Evolutionary conservation across 106 monocot genomes (phyloP).

Genomic region (Allium cepa): DNA sequence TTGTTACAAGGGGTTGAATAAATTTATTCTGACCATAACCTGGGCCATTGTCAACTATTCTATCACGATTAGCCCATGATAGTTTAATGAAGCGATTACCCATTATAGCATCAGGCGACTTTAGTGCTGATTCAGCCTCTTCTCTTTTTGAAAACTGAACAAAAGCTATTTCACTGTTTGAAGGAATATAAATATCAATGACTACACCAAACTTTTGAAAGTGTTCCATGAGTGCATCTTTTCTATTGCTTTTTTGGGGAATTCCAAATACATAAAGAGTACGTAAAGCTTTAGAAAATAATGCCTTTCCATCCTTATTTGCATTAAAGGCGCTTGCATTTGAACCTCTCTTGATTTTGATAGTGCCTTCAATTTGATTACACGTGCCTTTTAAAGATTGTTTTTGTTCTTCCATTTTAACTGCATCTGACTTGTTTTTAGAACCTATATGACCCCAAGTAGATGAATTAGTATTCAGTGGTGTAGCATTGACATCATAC

Average conservation of each 20-base stretch:
- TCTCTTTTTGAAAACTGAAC: conserved; percentile 91
- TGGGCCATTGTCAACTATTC: conserved; percentile 46
- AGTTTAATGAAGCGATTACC: conserved; percentile 96
- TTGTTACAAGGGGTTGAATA: conserved; percentile 7
- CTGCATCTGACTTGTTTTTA: conserved; percentile 25
- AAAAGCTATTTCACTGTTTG: conserved; percentile 84
- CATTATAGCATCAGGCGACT: conserved; percentile 96
- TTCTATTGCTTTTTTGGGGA: conserved; percentile 65
- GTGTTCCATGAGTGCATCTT: conserved; percentile 65
- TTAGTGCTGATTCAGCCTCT: conserved; percentile 90
- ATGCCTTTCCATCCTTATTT: conserved; percentile 19
- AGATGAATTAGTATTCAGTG: conserved; percentile 26
- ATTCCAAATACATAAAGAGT: conserved; percentile 82
- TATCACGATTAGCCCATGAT: conserved; percentile 97
- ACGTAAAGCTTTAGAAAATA: conserved; percentile 59
- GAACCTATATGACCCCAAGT: conserved; percentile 46
- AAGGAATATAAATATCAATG: conserved; percentile 80
- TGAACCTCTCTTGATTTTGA: conserved; percentile 11
- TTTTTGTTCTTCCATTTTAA: conserved; percentile 19
- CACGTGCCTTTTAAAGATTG: conserved; percentile 9
- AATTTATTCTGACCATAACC: conserved; percentile 7
- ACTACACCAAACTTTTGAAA: conserved; percentile 84
- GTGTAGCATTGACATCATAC: conserved; percentile 34
- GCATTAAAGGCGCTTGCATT: conserved; percentile 18
- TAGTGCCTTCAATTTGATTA: conserved; percentile 9